phyloP scores from a whole-genome alignment of 441 rosid species.

The Theobroma grandiflorum region DNA sequence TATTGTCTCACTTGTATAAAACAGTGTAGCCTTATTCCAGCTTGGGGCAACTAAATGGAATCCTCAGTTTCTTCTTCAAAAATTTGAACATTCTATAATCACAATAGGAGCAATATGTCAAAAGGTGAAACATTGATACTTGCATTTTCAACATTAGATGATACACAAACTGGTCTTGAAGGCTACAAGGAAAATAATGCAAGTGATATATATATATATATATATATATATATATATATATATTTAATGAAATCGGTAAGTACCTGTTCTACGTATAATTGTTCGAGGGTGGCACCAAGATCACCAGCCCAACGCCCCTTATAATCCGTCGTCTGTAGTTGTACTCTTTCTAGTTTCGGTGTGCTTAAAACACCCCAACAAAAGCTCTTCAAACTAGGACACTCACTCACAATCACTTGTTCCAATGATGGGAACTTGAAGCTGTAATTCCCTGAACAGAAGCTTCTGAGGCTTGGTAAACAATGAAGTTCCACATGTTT shows the following conservation, averaged over 20 bases:
- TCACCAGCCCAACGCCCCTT: neutral
- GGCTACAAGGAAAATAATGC: no score
- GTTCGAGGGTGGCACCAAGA: neutral
- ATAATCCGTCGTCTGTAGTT: neutral
- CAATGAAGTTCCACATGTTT: neutral
- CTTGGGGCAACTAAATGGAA: no score
- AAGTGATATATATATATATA: no score
- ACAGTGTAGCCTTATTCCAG: neutral
- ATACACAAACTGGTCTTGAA: no score
- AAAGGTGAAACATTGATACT: no score
- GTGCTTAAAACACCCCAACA: neutral
- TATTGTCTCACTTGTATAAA: no score
- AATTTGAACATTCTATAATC: no score
- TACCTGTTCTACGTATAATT: constrained; percentile 3
- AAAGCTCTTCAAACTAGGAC: constrained; percentile 16
- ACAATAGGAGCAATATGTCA: no score
- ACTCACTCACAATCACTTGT: neutral
- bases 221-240: no score
- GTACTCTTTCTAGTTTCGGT: constrained; percentile 12
- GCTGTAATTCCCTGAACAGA: neutral
- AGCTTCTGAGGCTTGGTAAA: constrained; percentile 2
- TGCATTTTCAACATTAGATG: no score
- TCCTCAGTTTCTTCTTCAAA: no score
- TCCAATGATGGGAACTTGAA: constrained; percentile 21
- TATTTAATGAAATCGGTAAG: no score